A percentile compares a stretch with the other conserved stretches of the same genome.
Conservation (phyloP, 2,329 filamentous ascomycete genomes). For the Periconia sp. region DNA sequence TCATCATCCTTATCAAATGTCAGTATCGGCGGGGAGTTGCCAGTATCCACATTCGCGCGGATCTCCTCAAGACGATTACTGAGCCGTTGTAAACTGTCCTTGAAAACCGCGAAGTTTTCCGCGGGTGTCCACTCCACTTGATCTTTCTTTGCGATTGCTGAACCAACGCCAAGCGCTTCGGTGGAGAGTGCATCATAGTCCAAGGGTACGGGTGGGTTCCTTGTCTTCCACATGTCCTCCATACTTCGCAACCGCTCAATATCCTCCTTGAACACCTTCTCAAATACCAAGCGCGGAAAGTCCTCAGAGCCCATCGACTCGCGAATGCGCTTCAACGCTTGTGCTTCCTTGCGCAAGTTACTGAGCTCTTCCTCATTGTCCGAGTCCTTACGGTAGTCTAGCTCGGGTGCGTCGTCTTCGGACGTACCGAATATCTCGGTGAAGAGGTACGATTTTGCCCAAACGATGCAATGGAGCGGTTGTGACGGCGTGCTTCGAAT, state of each 20-base stretch:
- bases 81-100: conserved; percentile 76
- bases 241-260: conserved; percentile 80
- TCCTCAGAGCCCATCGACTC: conserved; percentile 75
- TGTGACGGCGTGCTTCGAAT: conserved; percentile 95
- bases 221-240: conserved; percentile 94
- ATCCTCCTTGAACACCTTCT: conserved; percentile 89
- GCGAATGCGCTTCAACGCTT: conserved; percentile 80
- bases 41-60: conserved; percentile 57
- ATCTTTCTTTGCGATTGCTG: conserved; percentile 62
- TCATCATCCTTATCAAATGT: conserved; percentile 96
- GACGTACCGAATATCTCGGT: conserved; percentile 92
- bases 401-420: conserved; percentile 77
- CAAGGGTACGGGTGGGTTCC: conserved; percentile 72
- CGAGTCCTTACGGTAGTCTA: conserved; percentile 77
- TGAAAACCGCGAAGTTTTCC: conserved; percentile 85
- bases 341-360: conserved; percentile 80
- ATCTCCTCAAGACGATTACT: conserved; percentile 71
- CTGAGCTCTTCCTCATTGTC: conserved; percentile 88
- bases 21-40: conserved; percentile 61
- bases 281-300: conserved; percentile 80
- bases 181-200: conserved; percentile 65
- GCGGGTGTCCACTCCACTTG: conserved; percentile 79
- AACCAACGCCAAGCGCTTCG: conserved; percentile 54
- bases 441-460: conserved; percentile 95
- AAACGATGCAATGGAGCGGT: conserved; percentile 97